phyloP scores from a whole-genome alignment of 306 rosid species.

The Casuarina cunninghamiana region DNA sequence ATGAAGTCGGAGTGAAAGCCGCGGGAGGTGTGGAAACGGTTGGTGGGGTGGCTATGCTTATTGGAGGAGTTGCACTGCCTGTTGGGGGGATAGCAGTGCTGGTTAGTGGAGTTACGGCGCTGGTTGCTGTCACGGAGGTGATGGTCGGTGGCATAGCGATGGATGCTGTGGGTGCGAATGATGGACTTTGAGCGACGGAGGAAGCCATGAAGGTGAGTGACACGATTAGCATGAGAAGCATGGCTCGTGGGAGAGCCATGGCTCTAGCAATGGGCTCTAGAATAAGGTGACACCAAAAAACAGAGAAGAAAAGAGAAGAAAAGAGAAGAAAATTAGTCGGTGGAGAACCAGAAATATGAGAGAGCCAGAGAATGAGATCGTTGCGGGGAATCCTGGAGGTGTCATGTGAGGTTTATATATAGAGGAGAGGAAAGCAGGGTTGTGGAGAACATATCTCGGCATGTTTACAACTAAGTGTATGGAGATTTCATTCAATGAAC shows the following conservation, averaged over 20 bases:
- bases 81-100: constrained; percentile 2
- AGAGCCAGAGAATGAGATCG: constrained; percentile 4
- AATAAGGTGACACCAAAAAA: no score
- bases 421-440: constrained; percentile 17
- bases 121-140: background rate
- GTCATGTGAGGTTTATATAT: constrained; percentile 33
- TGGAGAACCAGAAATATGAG: background rate
- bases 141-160: background rate
- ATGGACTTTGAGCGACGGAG: constrained; percentile 52
- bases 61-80: constrained; percentile 17
- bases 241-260: constrained; percentile 3
- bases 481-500: constrained; percentile 22
- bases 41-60: constrained; percentile 9
- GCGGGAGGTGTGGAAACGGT: background rate
- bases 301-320: no score
- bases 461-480: constrained; percentile 8
- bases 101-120: constrained; percentile 4
- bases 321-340: no score
- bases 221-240: constrained; percentile 1
- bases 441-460: constrained; percentile 6
- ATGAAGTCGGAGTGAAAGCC: background rate
- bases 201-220: constrained; percentile 39
- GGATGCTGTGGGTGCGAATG: constrained; percentile 32
- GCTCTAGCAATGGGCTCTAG: background rate
- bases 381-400: constrained; percentile 30